Conservation (phyloP, 345 rosid species). For the Euphorbia tirucalli region DNA sequence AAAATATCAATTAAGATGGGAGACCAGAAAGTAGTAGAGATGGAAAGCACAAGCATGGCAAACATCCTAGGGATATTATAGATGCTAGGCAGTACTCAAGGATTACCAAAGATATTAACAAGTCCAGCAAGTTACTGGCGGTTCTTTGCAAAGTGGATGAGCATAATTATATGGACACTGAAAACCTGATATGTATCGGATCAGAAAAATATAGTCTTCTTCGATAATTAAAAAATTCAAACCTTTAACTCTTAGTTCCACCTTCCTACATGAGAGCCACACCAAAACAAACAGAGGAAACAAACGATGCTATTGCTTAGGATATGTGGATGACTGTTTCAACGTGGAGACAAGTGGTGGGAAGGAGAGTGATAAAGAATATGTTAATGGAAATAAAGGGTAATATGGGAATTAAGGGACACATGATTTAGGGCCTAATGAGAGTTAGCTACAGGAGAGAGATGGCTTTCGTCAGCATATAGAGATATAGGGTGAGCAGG, state of each 20-base stretch:
- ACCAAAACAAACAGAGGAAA: constrained; percentile 6
- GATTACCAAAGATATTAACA: not conserved
- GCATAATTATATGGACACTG: not conserved
- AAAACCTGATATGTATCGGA: not conserved
- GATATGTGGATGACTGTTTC: constrained; percentile 1
- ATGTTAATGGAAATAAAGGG: too few relatives aligned
- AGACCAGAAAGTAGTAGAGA: not conserved
- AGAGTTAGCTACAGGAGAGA: too few relatives aligned
- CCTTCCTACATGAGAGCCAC: not conserved
- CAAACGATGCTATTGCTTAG: not conserved
- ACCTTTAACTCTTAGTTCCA: not conserved
- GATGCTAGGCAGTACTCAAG: not conserved
- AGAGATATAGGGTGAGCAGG: too few relatives aligned
- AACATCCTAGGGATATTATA: not conserved
- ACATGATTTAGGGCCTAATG: too few relatives aligned
- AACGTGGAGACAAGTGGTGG: not conserved
- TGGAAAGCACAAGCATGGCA: not conserved
- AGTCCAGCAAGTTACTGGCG: not conserved
- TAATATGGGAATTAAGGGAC: too few relatives aligned
- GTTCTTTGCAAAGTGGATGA: not conserved
- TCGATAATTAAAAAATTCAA: constrained; percentile 4
- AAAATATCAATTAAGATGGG: not conserved
- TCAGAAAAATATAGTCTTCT: not conserved
- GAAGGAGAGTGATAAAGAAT: not conserved
- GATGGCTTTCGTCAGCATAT: too few relatives aligned